Percentiles rank a stretch among this genome's conserved stretches.
phyloP scores from a whole-genome alignment of 2,329 filamentous ascomycete species.

The Arthrocladium fulminans region DNA sequence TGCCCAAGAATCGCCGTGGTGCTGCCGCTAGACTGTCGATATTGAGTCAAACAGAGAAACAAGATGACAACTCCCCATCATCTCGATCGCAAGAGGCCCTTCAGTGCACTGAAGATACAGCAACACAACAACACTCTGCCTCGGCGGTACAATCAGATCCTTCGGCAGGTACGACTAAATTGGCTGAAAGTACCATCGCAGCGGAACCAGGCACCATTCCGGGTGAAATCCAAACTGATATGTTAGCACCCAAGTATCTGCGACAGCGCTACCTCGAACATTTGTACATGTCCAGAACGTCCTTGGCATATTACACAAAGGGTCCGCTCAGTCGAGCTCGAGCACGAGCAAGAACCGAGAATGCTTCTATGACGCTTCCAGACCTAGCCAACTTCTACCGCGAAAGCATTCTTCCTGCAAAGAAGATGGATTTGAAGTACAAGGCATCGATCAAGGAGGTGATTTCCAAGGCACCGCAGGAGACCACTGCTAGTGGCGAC shows the following conservation, averaged over 20 bases:
- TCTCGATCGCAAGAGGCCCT: not conserved
- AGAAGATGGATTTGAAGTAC: conserved; percentile 42
- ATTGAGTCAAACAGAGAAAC: conserved; percentile 8
- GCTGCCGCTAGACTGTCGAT: conserved; percentile 22
- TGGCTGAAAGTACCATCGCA: not conserved
- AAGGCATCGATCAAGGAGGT: conserved; percentile 35
- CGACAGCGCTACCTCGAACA: conserved; percentile 21
- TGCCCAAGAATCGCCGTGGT: conserved; percentile 20
- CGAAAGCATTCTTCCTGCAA: conserved; percentile 35
- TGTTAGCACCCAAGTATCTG: conserved; percentile 14
- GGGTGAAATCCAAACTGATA: conserved; percentile 1
- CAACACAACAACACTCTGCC: not conserved
- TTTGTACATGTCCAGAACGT: conserved; percentile 30
- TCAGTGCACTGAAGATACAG: not conserved
- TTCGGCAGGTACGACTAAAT: not conserved
- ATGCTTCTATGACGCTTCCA: conserved; percentile 19
- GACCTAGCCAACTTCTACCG: conserved; percentile 33
- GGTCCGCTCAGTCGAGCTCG: conserved; percentile 41
- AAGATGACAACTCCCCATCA: not conserved
- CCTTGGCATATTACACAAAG: conserved; percentile 44
- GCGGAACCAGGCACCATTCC: not conserved
- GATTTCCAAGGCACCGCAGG: conserved; percentile 30
- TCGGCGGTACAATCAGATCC: not conserved
- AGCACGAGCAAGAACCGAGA: conserved; percentile 29
- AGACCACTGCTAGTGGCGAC: conserved; percentile 23